phyloP scores from a whole-genome alignment of 2,329 filamentous ascomycete species.

The Trichophyton equinum region DNA sequence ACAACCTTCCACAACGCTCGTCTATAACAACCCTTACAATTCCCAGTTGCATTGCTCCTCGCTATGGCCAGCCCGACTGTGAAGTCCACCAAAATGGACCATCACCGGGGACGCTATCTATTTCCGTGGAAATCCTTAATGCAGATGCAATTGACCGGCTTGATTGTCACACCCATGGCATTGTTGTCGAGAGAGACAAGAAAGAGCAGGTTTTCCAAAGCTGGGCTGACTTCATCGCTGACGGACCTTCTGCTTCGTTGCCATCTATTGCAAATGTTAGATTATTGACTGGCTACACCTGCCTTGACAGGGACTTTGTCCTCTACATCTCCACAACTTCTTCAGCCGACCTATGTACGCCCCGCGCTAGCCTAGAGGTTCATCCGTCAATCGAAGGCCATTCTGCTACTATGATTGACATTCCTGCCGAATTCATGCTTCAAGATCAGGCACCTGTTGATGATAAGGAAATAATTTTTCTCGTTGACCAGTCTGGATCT shows the following conservation, averaged over 20 bases:
- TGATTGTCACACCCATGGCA: not conserved
- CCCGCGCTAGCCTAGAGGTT: slow-evolving; percentile 4
- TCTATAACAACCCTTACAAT: not conserved
- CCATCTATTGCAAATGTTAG: slow-evolving; percentile 1
- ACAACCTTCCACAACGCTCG: not conserved
- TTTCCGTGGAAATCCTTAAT: not conserved
- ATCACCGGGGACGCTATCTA: not conserved
- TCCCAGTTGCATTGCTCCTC: slow-evolving; percentile 4
- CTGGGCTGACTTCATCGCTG: slow-evolving; percentile 4
- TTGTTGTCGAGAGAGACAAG: not conserved
- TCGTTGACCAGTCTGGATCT: slow-evolving; percentile 8
- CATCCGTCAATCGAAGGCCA: slow-evolving; percentile 5
- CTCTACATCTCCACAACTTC: not conserved
- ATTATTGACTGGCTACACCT: not conserved
- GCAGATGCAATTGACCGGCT: not conserved
- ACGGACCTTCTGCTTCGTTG: not conserved
- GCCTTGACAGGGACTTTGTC: not conserved
- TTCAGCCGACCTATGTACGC: not conserved
- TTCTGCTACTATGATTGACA: slow-evolving; percentile 4
- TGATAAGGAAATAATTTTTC: slow-evolving; percentile 7
- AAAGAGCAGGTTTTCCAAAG: not conserved
- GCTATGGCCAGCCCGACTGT: slow-evolving; percentile 2
- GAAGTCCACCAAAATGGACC: not conserved
- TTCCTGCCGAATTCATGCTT: slow-evolving; percentile 7
- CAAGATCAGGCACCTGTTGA: not conserved